Conservation (phyloP, 352 stramenopile species). For the Pythium aristosporum region DNA sequence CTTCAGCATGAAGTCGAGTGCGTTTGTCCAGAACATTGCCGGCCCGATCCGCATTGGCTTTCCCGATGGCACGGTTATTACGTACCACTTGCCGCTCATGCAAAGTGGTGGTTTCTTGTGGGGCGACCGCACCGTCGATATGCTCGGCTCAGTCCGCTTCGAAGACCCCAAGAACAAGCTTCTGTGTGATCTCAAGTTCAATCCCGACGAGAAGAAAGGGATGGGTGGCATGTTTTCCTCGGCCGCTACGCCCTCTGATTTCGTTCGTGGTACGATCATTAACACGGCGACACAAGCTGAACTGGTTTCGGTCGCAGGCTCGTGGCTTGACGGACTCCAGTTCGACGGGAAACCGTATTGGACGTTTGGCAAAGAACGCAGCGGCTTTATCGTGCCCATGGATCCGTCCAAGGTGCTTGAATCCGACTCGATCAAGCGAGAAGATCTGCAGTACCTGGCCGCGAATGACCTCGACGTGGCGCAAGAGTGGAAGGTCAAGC, state of each 20-base stretch:
- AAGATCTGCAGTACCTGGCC: slow-evolving; percentile 70
- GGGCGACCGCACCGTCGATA: slow-evolving; percentile 80
- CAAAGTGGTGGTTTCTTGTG: slow-evolving; percentile 77
- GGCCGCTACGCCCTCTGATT: slow-evolving; percentile 72
- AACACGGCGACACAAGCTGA: slow-evolving; percentile 62
- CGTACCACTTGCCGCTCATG: slow-evolving; percentile 72
- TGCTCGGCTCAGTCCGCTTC: slow-evolving; percentile 65
- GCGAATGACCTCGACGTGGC: slow-evolving; percentile 69
- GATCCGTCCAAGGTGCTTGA: slow-evolving; percentile 57
- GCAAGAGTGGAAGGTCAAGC: slow-evolving; percentile 83
- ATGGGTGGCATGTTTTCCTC: slow-evolving; percentile 84
- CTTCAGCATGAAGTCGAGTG: slow-evolving; percentile 87
- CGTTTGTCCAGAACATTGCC: slow-evolving; percentile 74
- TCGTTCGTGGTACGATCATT: slow-evolving; percentile 61
- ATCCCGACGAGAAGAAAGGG: slow-evolving; percentile 84
- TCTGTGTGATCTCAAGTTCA: slow-evolving; percentile 69
- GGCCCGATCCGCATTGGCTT: slow-evolving; percentile 75
- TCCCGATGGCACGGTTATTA: slow-evolving; percentile 62
- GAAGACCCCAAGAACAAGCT: slow-evolving; percentile 77
- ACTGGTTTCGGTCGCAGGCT: slow-evolving; percentile 68
- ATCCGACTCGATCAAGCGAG: slow-evolving; percentile 71
- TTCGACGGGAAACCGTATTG: slow-evolving; percentile 74
- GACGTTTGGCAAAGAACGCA: slow-evolving; percentile 56
- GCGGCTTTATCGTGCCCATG: slow-evolving; percentile 58
- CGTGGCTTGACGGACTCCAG: slow-evolving; percentile 75